These are phyloP conservation scores for Apiospora arundinis DNA, from an alignment of 2,329 filamentous ascomycete genomes.

Conservation along the genomic window DNA sequence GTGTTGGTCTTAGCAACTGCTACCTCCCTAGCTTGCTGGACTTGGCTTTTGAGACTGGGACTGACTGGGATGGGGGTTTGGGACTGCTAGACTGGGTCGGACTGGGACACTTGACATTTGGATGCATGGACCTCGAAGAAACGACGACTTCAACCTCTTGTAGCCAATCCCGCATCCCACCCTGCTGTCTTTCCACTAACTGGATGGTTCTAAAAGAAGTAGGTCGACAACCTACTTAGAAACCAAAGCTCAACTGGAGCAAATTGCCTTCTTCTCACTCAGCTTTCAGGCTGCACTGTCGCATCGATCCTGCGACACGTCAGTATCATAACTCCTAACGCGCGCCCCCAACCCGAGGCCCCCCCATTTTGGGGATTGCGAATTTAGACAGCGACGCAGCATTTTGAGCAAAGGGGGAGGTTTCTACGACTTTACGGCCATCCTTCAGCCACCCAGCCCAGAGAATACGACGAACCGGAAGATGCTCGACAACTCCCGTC, in stretches of 20 bases:
- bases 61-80: not conserved
- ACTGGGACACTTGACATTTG: constrained; percentile 1
- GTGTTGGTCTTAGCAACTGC: constrained; percentile 9
- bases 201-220: not conserved
- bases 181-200: not conserved
- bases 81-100: too few species aligned
- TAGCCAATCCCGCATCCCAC: not conserved
- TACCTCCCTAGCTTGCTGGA: not conserved
- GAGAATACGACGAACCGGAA: constrained; percentile 1
- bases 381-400: not conserved
- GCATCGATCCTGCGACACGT: constrained; percentile 10
- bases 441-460: not conserved
- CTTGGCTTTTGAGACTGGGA: not conserved
- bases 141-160: not conserved
- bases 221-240: not conserved
- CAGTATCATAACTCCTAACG: constrained; percentile 1
- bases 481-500: constrained; percentile 15
- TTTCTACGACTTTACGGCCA: not conserved
- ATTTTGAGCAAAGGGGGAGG: not conserved
- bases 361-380: constrained; percentile 15
- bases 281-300: constrained; percentile 10
- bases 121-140: constrained; percentile 18
- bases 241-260: not conserved
- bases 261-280: not conserved
- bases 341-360: not conserved